These are phyloP conservation scores for Monilinia fructicola DNA, from an alignment of 2,329 filamentous ascomycete species.

Conservation along the genomic window DNA sequence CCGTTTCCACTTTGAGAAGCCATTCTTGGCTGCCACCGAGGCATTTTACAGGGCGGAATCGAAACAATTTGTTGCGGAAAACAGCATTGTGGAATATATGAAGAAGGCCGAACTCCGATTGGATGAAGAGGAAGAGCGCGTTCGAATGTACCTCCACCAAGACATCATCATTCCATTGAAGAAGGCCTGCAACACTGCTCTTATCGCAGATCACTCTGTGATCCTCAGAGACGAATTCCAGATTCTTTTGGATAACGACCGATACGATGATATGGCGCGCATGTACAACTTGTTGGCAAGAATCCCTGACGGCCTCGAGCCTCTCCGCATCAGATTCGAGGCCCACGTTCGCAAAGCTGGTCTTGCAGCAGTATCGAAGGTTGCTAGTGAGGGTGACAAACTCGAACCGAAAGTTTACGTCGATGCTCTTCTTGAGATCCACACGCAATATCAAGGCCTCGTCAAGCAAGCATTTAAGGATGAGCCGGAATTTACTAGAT, in stretches of 20 bases:
- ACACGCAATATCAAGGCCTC: constrained; percentile 87
- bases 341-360: constrained; percentile 89
- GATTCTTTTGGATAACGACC: constrained; percentile 86
- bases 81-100: constrained; percentile 99
- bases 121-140: constrained; percentile 90
- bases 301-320: constrained; percentile 88
- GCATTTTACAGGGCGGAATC: constrained; percentile 90
- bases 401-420: constrained; percentile 97
- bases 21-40: constrained; percentile 82
- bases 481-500: constrained; percentile 94
- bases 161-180: constrained; percentile 85
- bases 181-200: constrained; percentile 81
- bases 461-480: constrained; percentile 92
- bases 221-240: constrained; percentile 97
- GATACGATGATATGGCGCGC: constrained; percentile 89
- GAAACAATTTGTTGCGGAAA: constrained; percentile 90
- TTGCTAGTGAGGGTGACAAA: constrained; percentile 82
- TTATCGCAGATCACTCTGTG: constrained; percentile 83
- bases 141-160: constrained; percentile 84
- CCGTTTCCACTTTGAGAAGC: constrained; percentile 85
- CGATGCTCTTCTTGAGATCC: constrained; percentile 89
- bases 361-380: constrained; percentile 83
- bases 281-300: constrained; percentile 93
- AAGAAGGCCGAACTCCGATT: constrained; percentile 93
- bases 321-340: constrained; percentile 83